Evolutionary conservation across 371 early-diverging fungal species (phyloP).

Genomic region (Mucor plumbeus): DNA sequence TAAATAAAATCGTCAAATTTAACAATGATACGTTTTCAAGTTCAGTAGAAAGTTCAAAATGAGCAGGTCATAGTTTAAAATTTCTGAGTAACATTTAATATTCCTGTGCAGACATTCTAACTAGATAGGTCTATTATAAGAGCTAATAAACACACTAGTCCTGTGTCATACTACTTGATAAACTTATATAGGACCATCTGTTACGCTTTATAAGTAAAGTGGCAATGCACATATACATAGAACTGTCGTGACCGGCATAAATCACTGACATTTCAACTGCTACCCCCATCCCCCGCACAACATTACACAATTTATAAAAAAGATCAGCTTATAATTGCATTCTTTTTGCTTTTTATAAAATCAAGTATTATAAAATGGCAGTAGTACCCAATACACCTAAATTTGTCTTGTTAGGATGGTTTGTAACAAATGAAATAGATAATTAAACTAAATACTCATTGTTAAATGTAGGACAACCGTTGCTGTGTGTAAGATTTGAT

Average conservation of each 20-base stretch:
- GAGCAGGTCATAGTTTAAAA: no score
- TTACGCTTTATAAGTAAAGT: no score
- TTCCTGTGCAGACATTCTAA: no score
- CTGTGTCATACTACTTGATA: no score
- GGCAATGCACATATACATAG: neutral
- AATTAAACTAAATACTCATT: neutral
- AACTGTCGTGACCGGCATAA: neutral
- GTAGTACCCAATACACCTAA: constrained; percentile 28
- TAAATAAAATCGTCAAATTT: no score
- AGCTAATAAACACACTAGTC: no score
- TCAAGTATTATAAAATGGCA: neutral
- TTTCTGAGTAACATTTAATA: no score
- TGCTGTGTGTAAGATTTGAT: constrained; percentile 23
- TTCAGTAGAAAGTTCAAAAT: no score
- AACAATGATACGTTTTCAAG: no score
- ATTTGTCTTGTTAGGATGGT: constrained; percentile 30
- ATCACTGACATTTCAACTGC: neutral
- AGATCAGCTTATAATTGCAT: constrained; percentile 4
- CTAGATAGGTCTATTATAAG: no score
- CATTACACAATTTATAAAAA: neutral
- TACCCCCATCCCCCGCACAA: neutral
- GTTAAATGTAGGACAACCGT: constrained; percentile 23
- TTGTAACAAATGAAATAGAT: neutral
- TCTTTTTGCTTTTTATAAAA: neutral
- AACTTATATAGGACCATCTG: no score